Evolutionary conservation across 345 rosid genomes (phyloP), one percentile per base, ranked within the genome.

Genomic region (Geranium rotundifolium): DNA sequence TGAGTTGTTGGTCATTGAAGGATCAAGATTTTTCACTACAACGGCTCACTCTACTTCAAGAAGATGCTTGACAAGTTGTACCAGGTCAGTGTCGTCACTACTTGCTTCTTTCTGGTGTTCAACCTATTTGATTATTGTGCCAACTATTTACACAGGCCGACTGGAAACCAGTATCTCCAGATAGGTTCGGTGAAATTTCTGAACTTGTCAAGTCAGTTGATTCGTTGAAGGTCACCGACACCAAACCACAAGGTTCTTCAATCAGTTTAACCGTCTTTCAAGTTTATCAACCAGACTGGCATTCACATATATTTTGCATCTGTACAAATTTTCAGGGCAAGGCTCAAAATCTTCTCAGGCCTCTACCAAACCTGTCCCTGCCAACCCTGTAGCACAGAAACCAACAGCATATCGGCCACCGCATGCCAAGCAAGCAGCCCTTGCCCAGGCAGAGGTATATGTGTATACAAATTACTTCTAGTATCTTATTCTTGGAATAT

Each of bases 401-500:
- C 93, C 95, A n/a, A 85, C 87, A 62, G 96, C 91, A 54, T 87
- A 92, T 80, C 90, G 87, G 58, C 98, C 98, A 62, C 98, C 97
- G 0, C 90, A 87, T 73, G 95, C 98, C 56, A 92, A 87, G 71
- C 71, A 73, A 7, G 89, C 95, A 37, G 98, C 86, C 1, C 82
- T 82, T 29, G 61, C 84, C 71, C 92, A 84, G 75, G 92, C 95
- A n/a, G 83, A 89, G 98, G 98, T 92, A 88, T 19, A 18, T n/a
- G 60, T n/a, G n/a, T n/a, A n/a, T n/a, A n/a, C 63, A 56, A 14
- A 56, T 55, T 56, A 59, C 60, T 30, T 54, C 15, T 58, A 18
- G 4, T 8, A 1, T 29, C 30, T 23, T 49, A 12, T 18, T 0
- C 30, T 7, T 30, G 19, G 20, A 30, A 19, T 63, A 17, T 29